Percentiles rank a stretch among this genome's conserved stretches.
Conservation (phyloP, 2,329 filamentous ascomycete genomes). For the Aspergillus tanneri region DNA sequence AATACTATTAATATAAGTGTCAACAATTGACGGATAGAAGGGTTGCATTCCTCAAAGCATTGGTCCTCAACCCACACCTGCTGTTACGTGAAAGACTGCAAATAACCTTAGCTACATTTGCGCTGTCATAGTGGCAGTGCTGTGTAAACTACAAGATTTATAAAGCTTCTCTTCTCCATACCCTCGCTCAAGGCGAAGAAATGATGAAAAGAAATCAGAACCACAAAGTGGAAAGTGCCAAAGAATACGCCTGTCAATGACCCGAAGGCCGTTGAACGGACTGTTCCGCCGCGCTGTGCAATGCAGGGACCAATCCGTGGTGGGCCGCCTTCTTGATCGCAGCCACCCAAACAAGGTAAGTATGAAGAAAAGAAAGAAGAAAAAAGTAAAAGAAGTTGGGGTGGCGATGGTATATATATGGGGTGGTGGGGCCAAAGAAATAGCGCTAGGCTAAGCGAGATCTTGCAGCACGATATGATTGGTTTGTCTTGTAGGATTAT, state of each 20-base stretch:
- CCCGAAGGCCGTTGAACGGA: conserved; percentile 32
- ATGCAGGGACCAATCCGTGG: conserved; percentile 55
- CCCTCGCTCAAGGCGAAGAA: conserved; percentile 28
- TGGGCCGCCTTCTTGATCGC: conserved; percentile 48
- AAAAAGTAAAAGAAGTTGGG: conserved; percentile 14
- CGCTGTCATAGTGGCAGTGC: no score
- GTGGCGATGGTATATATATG: neutral
- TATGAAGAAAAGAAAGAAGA: conserved; percentile 50
- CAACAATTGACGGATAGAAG: no score
- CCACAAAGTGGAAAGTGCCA: conserved; percentile 34
- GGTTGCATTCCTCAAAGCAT: no score
- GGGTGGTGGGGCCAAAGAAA: neutral
- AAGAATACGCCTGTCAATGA: conserved; percentile 44
- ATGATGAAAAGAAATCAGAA: conserved; percentile 36
- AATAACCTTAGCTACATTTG: no score
- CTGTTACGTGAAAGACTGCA: no score
- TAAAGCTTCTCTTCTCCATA: conserved; percentile 33
- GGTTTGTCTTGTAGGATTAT: neutral
- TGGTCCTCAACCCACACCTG: no score
- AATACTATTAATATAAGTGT: no score
- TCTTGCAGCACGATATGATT: neutral
- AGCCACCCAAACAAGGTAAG: conserved; percentile 52
- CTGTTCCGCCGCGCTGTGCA: conserved; percentile 55
- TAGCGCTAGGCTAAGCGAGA: conserved; percentile 1
- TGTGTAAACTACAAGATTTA: neutral